These are phyloP conservation scores for Ogataea salicorniae DNA, from an alignment of 805 yeast species.

Conservation along the genomic window DNA sequence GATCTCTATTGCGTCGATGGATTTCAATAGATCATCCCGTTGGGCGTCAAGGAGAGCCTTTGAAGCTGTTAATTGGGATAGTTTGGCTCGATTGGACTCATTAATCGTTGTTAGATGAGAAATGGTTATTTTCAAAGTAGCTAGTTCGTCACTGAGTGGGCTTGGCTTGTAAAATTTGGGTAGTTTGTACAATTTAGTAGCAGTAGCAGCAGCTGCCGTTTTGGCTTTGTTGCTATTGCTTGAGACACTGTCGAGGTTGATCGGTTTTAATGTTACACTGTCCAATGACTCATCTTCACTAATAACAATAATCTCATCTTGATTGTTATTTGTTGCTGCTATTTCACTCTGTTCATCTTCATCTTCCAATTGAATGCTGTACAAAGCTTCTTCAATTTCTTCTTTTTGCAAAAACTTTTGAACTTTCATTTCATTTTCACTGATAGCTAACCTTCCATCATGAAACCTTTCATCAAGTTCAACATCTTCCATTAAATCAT, in stretches of 20 bases:
- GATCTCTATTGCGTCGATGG: not conserved
- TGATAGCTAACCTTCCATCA: constrained; percentile 28
- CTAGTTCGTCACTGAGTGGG: not conserved
- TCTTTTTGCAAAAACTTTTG: constrained; percentile 23
- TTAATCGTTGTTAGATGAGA: not conserved
- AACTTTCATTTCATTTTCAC: constrained; percentile 22
- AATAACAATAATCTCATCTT: not conserved
- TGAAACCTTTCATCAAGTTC: constrained; percentile 19
- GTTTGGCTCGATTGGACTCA: not conserved
- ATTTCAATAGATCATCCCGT: not conserved
- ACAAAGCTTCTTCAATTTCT: constrained; percentile 32
- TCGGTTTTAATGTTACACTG: not conserved
- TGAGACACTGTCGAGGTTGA: constrained; percentile 6
- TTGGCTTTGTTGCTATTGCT: not conserved
- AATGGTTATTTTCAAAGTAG: not conserved
- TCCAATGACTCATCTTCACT: not conserved
- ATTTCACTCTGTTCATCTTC: constrained; percentile 2
- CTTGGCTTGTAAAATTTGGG: not conserved
- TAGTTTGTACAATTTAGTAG: not conserved
- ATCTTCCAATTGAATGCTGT: constrained; percentile 23
- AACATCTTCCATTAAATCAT: constrained; percentile 13
- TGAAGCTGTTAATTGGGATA: no score
- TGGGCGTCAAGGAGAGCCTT: no score
- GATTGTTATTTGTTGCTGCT: no score
- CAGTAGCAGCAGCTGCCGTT: not conserved